Percentiles rank a stretch among this genome's conserved stretches.
These are phyloP conservation scores for Ophiostoma australiae DNA, from an alignment of 2,329 filamentous ascomycete genomes.

Conservation along the genomic window DNA sequence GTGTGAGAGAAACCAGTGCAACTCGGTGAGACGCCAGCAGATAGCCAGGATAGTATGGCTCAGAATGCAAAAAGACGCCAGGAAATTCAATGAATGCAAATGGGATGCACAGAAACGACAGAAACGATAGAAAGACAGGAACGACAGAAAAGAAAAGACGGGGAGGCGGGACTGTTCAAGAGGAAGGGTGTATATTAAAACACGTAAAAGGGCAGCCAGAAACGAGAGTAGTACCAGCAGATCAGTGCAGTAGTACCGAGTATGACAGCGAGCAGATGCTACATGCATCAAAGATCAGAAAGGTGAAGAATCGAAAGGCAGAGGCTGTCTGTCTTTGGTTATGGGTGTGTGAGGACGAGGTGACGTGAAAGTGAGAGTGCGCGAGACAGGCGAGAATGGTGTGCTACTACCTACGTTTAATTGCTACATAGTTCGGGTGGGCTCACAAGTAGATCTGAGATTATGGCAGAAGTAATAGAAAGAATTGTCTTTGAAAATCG, in stretches of 20 bases:
- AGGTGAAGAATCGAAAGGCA: background rate
- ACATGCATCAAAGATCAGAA: background rate
- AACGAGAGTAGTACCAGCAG: conserved; percentile 7
- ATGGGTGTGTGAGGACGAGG: conserved; percentile 1
- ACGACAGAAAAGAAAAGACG: background rate
- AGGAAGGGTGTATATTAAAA: background rate
- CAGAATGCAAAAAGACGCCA: background rate
- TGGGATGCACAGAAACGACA: background rate
- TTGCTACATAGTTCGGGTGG: background rate
- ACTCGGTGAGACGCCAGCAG: background rate
- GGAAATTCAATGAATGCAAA: background rate
- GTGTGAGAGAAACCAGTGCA: background rate
- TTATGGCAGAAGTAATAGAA: background rate
- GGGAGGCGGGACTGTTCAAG: background rate
- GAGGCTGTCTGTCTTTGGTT: background rate
- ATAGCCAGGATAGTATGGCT: background rate
- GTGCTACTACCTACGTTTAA: conserved; percentile 18
- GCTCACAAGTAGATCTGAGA: background rate
- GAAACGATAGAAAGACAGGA: background rate
- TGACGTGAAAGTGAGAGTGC: conserved; percentile 15
- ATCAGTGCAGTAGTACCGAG: conserved; percentile 6
- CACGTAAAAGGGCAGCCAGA: conserved; percentile 9
- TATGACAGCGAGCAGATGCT: background rate
- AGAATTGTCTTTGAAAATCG: no score
- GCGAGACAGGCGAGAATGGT: conserved; percentile 17